A percentile compares a stretch with the other conserved stretches of the same genome.
phyloP scores from a whole-genome alignment of 1,284 basidiomycete genomes.

The Moesziomyces sp. region DNA sequence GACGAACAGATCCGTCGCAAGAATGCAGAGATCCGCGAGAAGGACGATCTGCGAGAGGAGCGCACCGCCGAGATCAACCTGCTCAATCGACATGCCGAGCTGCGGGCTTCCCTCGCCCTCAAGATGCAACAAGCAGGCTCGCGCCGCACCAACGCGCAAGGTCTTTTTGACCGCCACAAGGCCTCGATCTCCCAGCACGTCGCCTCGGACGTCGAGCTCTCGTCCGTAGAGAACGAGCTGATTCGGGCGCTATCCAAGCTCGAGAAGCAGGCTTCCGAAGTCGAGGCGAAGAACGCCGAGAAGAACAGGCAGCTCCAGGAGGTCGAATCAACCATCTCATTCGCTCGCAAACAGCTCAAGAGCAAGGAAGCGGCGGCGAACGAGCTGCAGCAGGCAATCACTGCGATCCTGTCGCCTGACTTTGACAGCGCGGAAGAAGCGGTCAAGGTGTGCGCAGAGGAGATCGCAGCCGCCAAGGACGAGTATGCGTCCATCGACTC shows the following conservation, averaged over 20 bases:
- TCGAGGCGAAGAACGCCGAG: conserved; percentile 39
- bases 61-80: conserved; percentile 79
- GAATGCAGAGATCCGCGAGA: conserved; percentile 72
- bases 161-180: conserved; percentile 69
- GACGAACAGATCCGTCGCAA: conserved; percentile 78
- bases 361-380: conserved; percentile 70
- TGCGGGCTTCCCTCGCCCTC: conserved; percentile 81
- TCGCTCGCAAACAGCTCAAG: conserved; percentile 71
- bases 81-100: conserved; percentile 83
- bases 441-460: conserved; percentile 73
- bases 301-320: conserved; percentile 50
- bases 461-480: conserved; percentile 69
- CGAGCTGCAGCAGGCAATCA: conserved; percentile 70
- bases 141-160: conserved; percentile 27
- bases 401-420: conserved; percentile 69
- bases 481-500: conserved; percentile 66
- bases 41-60: conserved; percentile 79
- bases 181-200: conserved; percentile 76
- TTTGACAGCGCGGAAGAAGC: conserved; percentile 72
- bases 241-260: conserved; percentile 70
- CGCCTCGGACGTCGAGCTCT: conserved; percentile 73
- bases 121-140: conserved; percentile 69
- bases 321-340: conserved; percentile 52
- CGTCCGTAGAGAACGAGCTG: conserved; percentile 79
- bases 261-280: conserved; percentile 41